These are phyloP conservation scores for Quercus lobata DNA, from an alignment of 331 rosid genomes.

Conservation along the genomic window DNA sequence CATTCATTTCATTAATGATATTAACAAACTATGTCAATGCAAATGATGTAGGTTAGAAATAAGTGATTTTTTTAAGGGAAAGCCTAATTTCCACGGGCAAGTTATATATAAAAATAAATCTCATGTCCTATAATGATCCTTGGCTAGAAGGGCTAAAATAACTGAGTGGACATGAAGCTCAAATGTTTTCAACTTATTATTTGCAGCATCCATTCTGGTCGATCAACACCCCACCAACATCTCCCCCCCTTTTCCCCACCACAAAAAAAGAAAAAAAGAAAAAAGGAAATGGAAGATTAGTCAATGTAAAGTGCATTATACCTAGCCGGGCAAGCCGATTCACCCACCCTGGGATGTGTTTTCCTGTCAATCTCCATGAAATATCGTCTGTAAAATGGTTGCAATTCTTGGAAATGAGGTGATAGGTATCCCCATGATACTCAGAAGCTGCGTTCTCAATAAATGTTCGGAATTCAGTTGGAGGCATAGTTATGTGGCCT, in stretches of 20 bases:
- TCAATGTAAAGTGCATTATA: conserved; percentile 24
- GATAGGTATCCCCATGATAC: conserved; percentile 92
- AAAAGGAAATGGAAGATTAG: not conserved
- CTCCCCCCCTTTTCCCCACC: no score
- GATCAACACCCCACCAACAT: not conserved
- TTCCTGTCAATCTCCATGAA: conserved; percentile 54
- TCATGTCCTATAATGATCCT: not conserved
- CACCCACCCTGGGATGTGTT: conserved; percentile 84
- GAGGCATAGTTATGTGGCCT: conserved; percentile 46
- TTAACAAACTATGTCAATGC: not conserved
- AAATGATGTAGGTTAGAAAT: not conserved
- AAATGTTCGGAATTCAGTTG: conserved; percentile 57
- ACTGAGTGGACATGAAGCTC: not conserved
- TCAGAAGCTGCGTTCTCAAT: conserved; percentile 70
- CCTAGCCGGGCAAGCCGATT: conserved; percentile 95
- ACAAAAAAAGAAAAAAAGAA: no score
- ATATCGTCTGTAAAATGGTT: conserved; percentile 86
- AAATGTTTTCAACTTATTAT: not conserved
- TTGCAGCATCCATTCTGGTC: not conserved
- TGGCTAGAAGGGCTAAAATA: not conserved
- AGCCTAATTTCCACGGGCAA: not conserved
- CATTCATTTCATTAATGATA: not conserved
- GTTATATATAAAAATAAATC: not conserved
- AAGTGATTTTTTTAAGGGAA: not conserved
- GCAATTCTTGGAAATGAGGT: conserved; percentile 88